A percentile compares a stretch with the other conserved stretches of the same genome.
These are phyloP conservation scores for Sarocladium strictum DNA, from an alignment of 2,329 filamentous ascomycete genomes.

Conservation along the genomic window DNA sequence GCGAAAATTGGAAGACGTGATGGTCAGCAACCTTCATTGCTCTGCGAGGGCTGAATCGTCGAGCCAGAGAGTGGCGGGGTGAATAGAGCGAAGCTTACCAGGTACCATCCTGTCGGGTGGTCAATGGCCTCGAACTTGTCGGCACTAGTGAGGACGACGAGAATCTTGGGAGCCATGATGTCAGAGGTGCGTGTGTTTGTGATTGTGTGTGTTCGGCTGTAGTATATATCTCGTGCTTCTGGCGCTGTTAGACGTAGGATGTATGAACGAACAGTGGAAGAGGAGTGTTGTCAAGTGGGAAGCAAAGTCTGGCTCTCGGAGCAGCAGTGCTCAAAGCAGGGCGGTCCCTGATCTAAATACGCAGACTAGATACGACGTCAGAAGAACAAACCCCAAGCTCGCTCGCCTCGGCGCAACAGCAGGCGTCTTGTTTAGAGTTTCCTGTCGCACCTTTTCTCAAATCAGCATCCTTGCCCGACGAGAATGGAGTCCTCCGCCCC, in stretches of 20 bases:
- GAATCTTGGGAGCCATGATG: slow-evolving; percentile 53
- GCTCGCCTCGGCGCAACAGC: background rate
- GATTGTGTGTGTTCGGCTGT: no score
- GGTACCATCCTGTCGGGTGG: slow-evolving; percentile 63
- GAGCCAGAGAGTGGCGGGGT: slow-evolving; percentile 9
- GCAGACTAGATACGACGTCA: no score
- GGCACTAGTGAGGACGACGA: slow-evolving; percentile 65
- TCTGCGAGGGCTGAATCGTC: no score
- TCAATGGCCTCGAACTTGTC: slow-evolving; percentile 39
- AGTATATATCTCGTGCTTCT: no score
- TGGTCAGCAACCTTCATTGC: no score
- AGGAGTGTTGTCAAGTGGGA: background rate
- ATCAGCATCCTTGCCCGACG: slow-evolving; percentile 1
- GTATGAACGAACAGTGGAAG: no score
- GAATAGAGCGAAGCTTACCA: slow-evolving; percentile 39
- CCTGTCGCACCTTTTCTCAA: background rate
- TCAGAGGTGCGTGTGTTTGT: background rate
- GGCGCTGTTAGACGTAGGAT: background rate
- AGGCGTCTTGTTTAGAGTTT: background rate
- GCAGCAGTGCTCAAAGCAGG: no score
- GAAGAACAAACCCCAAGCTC: background rate
- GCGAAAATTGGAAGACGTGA: no score
- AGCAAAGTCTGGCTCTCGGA: no score
- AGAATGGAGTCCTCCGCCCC: background rate
- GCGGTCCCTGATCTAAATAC: no score